A percentile compares a stretch with the other conserved stretches of the same genome.
Conservation (phyloP, 805 yeast genomes). For the Schizosaccharomyces octosporus region DNA sequence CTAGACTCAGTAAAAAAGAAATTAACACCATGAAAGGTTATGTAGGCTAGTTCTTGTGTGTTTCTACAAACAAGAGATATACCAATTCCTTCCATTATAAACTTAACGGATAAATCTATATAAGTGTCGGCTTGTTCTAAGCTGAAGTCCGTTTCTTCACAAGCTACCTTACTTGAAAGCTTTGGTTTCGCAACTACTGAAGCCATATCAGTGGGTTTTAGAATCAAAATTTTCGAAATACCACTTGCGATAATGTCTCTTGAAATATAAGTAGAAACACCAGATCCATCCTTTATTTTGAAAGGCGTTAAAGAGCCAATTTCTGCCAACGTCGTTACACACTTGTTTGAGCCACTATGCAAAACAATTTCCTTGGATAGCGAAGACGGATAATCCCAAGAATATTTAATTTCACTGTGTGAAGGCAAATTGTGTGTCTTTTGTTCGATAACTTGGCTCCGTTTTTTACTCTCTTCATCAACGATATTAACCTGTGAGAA, state of each 20-base stretch:
- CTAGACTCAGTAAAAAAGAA: constrained; percentile 62
- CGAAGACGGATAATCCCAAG: constrained; percentile 94
- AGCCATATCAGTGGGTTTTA: constrained; percentile 58
- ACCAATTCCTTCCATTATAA: constrained; percentile 60
- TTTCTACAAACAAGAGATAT: constrained; percentile 54
- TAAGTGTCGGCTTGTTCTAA: constrained; percentile 26
- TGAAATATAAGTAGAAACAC: constrained; percentile 26
- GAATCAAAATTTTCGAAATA: constrained; percentile 67
- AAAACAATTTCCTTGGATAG: constrained; percentile 54
- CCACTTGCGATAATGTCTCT: constrained; percentile 91
- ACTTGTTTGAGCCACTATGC: constrained; percentile 44
- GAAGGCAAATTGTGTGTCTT: constrained; percentile 49
- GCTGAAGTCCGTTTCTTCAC: constrained; percentile 10
- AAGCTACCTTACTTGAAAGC: constrained; percentile 5
- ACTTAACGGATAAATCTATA: constrained; percentile 25
- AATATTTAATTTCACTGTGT: constrained; percentile 83
- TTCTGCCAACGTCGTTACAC: constrained; percentile 69
- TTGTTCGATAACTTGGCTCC: constrained; percentile 24
- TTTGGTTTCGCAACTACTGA: constrained; percentile 44
- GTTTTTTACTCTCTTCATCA: background rate
- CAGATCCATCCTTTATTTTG: constrained; percentile 27
- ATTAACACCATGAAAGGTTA: constrained; percentile 64
- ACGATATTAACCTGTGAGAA: constrained; percentile 67
- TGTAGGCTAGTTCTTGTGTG: constrained; percentile 55
- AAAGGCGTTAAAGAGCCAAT: constrained; percentile 80